Evolutionary conservation across 208 protist genomes (phyloP).

Genomic region (Leishmania amazonensis): DNA sequence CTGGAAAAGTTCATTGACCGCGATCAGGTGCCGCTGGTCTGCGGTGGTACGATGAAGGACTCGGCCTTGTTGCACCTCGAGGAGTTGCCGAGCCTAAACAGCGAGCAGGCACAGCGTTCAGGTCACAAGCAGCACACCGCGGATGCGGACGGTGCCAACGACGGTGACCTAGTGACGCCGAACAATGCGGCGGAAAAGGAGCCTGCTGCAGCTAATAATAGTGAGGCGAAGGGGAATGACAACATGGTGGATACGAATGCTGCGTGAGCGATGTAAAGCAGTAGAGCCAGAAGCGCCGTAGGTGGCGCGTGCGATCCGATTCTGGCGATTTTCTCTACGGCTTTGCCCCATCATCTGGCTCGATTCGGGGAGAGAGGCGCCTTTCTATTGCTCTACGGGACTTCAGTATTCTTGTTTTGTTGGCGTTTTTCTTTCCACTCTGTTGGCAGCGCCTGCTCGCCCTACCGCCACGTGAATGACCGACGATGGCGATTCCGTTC

Average conservation of each 20-base stretch:
- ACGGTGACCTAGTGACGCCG: not conserved
- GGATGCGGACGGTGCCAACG: not conserved
- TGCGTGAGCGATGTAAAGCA: not conserved
- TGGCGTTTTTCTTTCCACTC: not conserved
- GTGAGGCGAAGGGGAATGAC: not conserved
- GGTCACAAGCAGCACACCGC: not conserved
- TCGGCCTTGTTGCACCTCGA: conserved; percentile 9
- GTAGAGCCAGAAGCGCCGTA: not conserved
- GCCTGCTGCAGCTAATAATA: not conserved
- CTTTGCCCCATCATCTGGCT: not conserved
- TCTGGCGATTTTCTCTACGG: not conserved
- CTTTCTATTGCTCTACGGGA: not conserved
- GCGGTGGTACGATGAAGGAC: conserved; percentile 37
- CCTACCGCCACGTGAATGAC: not conserved
- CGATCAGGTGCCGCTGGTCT: conserved; percentile 35
- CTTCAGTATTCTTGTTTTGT: not conserved
- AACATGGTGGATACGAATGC: not conserved
- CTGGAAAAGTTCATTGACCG: conserved; percentile 45
- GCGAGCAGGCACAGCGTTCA: not conserved
- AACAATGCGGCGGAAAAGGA: not conserved
- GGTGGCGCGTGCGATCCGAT: not conserved
- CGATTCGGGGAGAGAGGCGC: not conserved
- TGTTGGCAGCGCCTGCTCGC: not conserved
- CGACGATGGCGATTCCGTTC: not conserved
- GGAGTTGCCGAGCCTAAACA: conserved; percentile 12